Evolutionary conservation across 2,329 filamentous ascomycete genomes (phyloP), one percentile per base, ranked within the genome.

Genomic region (Aureobasidium pullulans): DNA sequence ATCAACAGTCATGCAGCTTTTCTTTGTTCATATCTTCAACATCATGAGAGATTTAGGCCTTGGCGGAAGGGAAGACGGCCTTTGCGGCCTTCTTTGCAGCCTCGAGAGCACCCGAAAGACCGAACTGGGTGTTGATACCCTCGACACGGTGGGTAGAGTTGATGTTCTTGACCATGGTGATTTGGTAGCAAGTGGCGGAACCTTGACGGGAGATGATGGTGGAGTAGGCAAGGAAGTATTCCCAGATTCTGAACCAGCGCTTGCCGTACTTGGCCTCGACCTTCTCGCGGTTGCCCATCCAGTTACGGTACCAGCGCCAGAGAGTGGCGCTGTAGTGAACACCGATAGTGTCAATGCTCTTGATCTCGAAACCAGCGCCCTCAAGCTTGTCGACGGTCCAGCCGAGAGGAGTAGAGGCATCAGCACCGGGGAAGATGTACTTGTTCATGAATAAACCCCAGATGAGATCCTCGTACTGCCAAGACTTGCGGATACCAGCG

Each of bases 361-460:
- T 97, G 74, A 97, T 79, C 76, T 97, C 94, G 68, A 90, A 95
- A 39, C 90, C 90, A 64, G 89, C 87, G 60, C 83, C 86, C 79
- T 99, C 94, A 19, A 96, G 83, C 71, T 85, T 85, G 74, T 90
- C 85, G 67, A 96, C 80, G 68, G 94, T 90, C 76, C 87, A 94
- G 66, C 90, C 90, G 50, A 99, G 85, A 54, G 94, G 94, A 61
- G 91, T 96, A 44, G 90, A 96, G 56, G 94, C 94, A 72, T 97
- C 94, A 54, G 94, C 94, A 72, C 94, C 94, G 36, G 92, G 94
- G 84, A 97, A 97, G 74, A 97, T 82, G 76, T 97, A 96, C 80
- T 96, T 96, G 86, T 97, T 97, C 91, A 97, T 96, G 83, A 96
- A 97, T 48, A 97, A 83, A 73, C 94, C 94, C 94, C 94, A 97